phyloP scores from a whole-genome alignment of 1,284 basidiomycete genomes.

The Inonotus hispidus region DNA sequence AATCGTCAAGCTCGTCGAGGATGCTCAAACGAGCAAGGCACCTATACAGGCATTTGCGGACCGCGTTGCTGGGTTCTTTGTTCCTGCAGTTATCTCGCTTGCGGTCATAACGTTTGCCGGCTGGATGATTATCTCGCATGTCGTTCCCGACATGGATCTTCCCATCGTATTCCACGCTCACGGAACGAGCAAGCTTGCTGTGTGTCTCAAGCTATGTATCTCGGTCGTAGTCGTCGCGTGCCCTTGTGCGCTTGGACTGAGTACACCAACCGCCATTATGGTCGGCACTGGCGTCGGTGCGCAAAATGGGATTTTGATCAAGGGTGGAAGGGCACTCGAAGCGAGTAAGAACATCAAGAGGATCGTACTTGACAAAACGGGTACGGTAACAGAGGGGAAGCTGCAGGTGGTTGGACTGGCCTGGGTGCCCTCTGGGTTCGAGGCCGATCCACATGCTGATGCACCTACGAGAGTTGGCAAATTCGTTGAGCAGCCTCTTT shows the following conservation, averaged over 20 bases:
- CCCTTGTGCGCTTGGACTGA: conserved; percentile 94
- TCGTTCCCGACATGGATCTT: conserved; percentile 56
- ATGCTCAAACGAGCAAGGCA: conserved; percentile 96
- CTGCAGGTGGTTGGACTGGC: conserved; percentile 65
- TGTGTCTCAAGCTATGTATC: conserved; percentile 97
- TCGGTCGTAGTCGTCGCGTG: conserved; percentile 98
- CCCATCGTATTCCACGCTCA: conserved; percentile 82
- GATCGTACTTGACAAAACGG: conserved; percentile 96
- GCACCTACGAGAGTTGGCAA: neutral
- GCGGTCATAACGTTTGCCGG: conserved; percentile 76
- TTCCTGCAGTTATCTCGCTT: conserved; percentile 86
- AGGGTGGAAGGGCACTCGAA: conserved; percentile 92
- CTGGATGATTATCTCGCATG: conserved; percentile 79
- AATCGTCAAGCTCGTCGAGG: conserved; percentile 95
- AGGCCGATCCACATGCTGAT: conserved; percentile 36
- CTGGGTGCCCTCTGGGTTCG: conserved; percentile 60
- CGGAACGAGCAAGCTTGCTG: conserved; percentile 82
- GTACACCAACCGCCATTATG: conserved; percentile 99
- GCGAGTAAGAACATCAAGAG: conserved; percentile 79
- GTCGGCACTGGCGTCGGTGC: conserved; percentile 98
- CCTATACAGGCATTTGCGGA: conserved; percentile 98
- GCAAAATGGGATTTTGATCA: conserved; percentile 96
- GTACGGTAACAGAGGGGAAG: conserved; percentile 90
- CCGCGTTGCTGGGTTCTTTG: conserved; percentile 91
- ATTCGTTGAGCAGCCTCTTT: conserved; percentile 37